Evolutionary conservation across 495 filamentous ascomycete species (phyloP).

Genomic region (Oleoguttula mirabilis): DNA sequence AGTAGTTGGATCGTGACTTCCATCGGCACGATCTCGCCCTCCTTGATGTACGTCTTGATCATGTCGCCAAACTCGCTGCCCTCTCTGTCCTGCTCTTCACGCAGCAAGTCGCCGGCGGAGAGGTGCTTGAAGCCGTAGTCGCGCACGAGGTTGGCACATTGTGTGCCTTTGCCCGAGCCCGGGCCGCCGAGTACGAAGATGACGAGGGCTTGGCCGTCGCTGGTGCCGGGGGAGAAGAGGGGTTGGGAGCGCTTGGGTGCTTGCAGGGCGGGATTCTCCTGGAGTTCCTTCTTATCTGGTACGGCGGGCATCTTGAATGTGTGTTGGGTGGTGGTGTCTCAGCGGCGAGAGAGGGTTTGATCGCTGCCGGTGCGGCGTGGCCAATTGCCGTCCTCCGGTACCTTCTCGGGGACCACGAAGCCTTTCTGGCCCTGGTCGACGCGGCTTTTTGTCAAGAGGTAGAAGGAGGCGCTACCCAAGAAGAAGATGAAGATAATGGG

Average conservation of each 20-base stretch:
- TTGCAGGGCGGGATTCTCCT: constrained; percentile 34
- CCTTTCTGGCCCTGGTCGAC: constrained; percentile 30
- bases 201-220: constrained; percentile 56
- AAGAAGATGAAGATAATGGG: constrained; percentile 51
- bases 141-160: constrained; percentile 78
- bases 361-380: constrained; percentile 10
- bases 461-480: constrained; percentile 48
- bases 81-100: constrained; percentile 77
- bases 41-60: constrained; percentile 79
- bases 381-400: constrained; percentile 15
- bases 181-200: constrained; percentile 76
- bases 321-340: constrained; percentile 14
- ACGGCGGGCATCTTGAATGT: constrained; percentile 13
- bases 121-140: constrained; percentile 90
- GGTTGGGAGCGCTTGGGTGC: constrained; percentile 46
- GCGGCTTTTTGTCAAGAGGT: constrained; percentile 49
- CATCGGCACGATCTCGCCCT: constrained; percentile 95
- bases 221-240: constrained; percentile 54
- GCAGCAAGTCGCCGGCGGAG: constrained; percentile 83
- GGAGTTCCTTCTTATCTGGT: too few species aligned
- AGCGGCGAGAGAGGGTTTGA: constrained; percentile 2
- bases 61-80: constrained; percentile 78
- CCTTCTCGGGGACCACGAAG: constrained; percentile 15
- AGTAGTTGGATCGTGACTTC: constrained; percentile 91
- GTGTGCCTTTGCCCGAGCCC: constrained; percentile 70